A percentile compares a stretch with the other conserved stretches of the same genome.
Conservation (phyloP, 73 alveolate genomes). For the Paramecium caudatum region DNA sequence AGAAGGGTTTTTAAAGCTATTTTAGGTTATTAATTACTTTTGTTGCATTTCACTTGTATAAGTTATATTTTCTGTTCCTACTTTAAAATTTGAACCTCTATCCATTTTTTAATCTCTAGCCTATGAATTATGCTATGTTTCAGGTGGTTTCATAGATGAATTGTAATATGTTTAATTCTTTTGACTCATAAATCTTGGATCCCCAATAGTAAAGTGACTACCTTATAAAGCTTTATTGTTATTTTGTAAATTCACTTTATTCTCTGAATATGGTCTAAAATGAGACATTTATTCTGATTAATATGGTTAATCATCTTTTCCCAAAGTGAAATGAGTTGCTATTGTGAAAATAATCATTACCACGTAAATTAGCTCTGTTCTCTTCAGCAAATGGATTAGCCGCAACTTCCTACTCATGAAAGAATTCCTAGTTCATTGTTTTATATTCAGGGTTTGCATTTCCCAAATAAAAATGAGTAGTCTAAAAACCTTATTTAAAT, state of each 20-base stretch:
- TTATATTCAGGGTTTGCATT: constrained; percentile 19
- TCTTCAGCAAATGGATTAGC: constrained; percentile 63
- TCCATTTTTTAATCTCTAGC: constrained; percentile 67
- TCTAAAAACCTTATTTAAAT: constrained; percentile 14
- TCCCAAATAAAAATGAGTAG: constrained; percentile 60
- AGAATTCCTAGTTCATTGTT: constrained; percentile 61
- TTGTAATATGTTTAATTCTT: constrained; percentile 22
- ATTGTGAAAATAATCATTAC: neutral
- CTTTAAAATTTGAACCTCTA: constrained; percentile 60
- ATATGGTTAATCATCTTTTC: constrained; percentile 59
- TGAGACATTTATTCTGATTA: constrained; percentile 46
- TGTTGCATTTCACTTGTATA: constrained; percentile 51
- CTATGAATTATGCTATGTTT: neutral
- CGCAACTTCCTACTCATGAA: neutral
- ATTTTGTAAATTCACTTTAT: neutral
- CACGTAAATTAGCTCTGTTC: constrained; percentile 55
- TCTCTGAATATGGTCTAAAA: constrained; percentile 61
- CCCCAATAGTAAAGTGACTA: constrained; percentile 64
- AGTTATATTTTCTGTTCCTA: constrained; percentile 18
- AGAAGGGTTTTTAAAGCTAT: neutral
- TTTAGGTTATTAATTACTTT: neutral
- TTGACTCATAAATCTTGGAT: constrained; percentile 70
- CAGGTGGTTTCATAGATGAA: constrained; percentile 46
- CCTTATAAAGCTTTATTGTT: constrained; percentile 16
- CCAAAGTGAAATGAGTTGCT: constrained; percentile 67